Evolutionary conservation across 345 rosid species (phyloP), one percentile per base, ranked within the genome.

Genomic region (Sonneratia caseolaris): DNA sequence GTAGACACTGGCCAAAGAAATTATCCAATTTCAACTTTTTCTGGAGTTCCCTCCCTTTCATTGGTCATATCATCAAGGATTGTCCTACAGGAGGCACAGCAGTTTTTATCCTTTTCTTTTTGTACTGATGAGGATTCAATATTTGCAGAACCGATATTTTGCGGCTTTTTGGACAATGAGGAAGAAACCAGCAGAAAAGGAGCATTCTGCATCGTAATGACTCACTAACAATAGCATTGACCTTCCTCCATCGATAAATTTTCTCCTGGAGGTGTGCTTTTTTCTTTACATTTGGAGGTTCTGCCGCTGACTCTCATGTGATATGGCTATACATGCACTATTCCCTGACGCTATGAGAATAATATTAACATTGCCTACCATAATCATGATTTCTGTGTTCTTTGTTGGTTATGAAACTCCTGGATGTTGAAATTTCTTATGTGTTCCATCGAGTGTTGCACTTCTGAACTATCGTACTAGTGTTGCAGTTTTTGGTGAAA

Each of bases 91-190:
- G 5, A 40, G 43, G 9, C 9, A 8, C 43, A 40, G 43, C 43
- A 40, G 15, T 47, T 47, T 47, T 47, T 9, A 13, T 2, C 3
- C 14, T 4, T 47, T 47, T 47, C 9, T 47, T 13, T 47, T 53
- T 53, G 22, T 53, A 21, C 4, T 18, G n/a, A 53, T 21, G 59
- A 18, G 15, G 9, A 32, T n/a, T 32, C 62, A 9, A 19, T 68
- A 7, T 74, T 70, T 81, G 89, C 89, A 90, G 98, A 92, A 88
- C 77, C 88, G 85, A 43, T 90, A 90, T 81, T 79, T 70, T 70
- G 73, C 97, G 37, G 93, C 93, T 73, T 90, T 92, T 74, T 92
- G 97, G 98, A 90, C 93, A 35, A 86, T 86, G 89, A 84, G 91
- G 80, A 90, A 92, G 90, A 83, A 76, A 76, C 49, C 73, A 71